Evolutionary conservation across 352 stramenopile species (phyloP).

Genomic region (Phytophthora sojae): DNA sequence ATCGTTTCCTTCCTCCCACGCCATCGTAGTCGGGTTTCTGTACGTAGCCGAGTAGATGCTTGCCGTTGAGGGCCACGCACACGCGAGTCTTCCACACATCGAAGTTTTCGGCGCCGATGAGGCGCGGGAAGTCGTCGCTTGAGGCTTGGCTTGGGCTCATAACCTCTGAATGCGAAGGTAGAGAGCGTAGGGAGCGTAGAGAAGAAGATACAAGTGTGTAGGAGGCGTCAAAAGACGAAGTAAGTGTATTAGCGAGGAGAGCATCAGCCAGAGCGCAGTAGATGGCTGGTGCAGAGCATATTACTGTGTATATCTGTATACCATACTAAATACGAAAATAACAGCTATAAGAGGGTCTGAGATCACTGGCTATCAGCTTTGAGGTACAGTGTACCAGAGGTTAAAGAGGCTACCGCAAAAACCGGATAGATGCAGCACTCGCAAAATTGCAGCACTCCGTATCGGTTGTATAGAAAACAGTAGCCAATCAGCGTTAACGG

Average conservation of each 20-base stretch:
- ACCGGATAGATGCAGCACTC: no score
- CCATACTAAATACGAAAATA: background rate
- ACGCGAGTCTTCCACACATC: conserved; percentile 18
- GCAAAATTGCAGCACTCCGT: no score
- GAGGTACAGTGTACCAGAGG: background rate
- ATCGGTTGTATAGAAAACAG: no score
- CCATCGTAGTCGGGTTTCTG: conserved; percentile 21
- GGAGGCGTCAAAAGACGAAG: no score
- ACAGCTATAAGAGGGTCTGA: background rate
- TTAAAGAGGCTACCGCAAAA: conserved; percentile 2
- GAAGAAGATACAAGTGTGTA: no score
- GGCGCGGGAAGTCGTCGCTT: conserved; percentile 21
- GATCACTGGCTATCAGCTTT: background rate
- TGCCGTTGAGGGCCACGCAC: conserved; percentile 17
- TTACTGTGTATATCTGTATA: background rate
- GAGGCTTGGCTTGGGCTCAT: conserved; percentile 31
- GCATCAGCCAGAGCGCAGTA: background rate
- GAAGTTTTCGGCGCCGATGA: conserved; percentile 17
- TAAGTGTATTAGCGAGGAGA: background rate
- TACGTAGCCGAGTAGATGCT: conserved; percentile 27
- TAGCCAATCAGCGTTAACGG: no score
- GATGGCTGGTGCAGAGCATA: background rate
- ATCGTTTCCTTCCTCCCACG: conserved; percentile 2
- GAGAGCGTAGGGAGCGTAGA: no score
- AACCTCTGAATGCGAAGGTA: background rate